Conservation (phyloP, 345 rosid species). For the Bruguiera sexangula region DNA sequence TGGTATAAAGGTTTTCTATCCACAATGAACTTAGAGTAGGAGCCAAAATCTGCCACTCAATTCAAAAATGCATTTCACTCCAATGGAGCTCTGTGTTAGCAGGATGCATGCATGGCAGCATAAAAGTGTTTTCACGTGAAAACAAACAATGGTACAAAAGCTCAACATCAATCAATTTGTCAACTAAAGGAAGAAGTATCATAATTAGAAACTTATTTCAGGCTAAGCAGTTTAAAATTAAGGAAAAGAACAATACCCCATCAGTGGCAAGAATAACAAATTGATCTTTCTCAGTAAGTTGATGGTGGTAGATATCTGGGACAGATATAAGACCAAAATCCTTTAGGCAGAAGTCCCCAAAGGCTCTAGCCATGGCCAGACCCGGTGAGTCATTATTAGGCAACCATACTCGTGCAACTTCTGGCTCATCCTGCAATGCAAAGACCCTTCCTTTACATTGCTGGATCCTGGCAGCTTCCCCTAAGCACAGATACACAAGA, state of each 20-base stretch:
- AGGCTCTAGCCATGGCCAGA: slow-evolving; percentile 98
- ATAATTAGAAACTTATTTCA: background rate
- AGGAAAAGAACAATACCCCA: slow-evolving; percentile 56
- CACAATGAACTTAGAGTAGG: background rate
- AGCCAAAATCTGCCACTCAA: background rate
- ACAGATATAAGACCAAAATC: slow-evolving; percentile 90
- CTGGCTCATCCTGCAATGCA: slow-evolving; percentile 96
- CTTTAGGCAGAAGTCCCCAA: slow-evolving; percentile 98
- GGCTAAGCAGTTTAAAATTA: background rate
- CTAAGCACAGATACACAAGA: slow-evolving; percentile 31
- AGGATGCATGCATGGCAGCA: background rate
- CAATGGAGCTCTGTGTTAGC: background rate
- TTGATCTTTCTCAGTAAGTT: slow-evolving; percentile 62
- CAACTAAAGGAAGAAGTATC: background rate
- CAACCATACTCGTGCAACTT: slow-evolving; percentile 98
- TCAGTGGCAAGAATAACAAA: slow-evolving; percentile 89
- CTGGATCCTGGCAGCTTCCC: slow-evolving; percentile 92
- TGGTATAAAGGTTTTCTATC: background rate
- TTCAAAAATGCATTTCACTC: too few relatives aligned
- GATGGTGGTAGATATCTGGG: slow-evolving; percentile 72
- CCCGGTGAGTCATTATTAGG: slow-evolving; percentile 96
- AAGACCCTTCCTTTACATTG: slow-evolving; percentile 94
- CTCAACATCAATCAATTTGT: background rate
- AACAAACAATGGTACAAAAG: background rate
- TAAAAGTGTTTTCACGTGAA: background rate